A percentile compares a stretch with the other conserved stretches of the same genome.
Evolutionary conservation across 148 eudicot genomes (phyloP).

Genomic region (Vaccinium corymbosum): DNA sequence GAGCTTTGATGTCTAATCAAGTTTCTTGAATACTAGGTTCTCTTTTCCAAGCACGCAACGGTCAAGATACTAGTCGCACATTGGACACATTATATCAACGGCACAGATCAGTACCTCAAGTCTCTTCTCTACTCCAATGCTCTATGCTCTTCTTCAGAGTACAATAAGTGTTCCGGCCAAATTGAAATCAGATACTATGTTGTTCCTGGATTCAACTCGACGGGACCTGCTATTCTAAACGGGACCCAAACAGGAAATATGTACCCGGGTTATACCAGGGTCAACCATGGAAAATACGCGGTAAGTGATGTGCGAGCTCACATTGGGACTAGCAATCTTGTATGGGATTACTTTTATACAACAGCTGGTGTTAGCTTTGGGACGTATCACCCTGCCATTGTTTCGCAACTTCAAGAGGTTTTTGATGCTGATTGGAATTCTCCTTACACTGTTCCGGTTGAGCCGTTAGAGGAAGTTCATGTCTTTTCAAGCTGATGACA

Average conservation of each 20-base stretch:
- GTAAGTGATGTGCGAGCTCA: slow-evolving; percentile 83
- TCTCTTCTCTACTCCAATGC: slow-evolving; percentile 69
- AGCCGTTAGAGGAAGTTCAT: slow-evolving; percentile 40
- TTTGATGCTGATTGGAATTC: slow-evolving; percentile 95
- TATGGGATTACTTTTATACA: slow-evolving; percentile 89
- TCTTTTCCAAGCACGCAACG: slow-evolving; percentile 74
- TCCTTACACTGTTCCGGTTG: slow-evolving; percentile 65
- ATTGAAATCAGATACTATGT: slow-evolving; percentile 77
- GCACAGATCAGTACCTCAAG: slow-evolving; percentile 77
- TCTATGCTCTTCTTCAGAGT: slow-evolving; percentile 67
- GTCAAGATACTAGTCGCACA: slow-evolving; percentile 74
- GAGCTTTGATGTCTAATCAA: background rate
- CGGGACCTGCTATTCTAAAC: slow-evolving; percentile 68
- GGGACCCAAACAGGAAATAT: slow-evolving; percentile 52
- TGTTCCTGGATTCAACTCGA: slow-evolving; percentile 72
- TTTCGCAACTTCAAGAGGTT: slow-evolving; percentile 66
- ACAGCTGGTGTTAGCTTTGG: slow-evolving; percentile 89
- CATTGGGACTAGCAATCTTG: slow-evolving; percentile 80
- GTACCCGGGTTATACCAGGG: slow-evolving; percentile 71
- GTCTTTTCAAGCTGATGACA: slow-evolving; percentile 37
- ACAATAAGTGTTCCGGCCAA: slow-evolving; percentile 71
- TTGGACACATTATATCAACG: slow-evolving; percentile 72
- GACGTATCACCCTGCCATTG: slow-evolving; percentile 65
- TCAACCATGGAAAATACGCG: slow-evolving; percentile 88
- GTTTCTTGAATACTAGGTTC: slow-evolving; percentile 42